Base-by-base conservation (phyloP, 768 basidiomycete species). In the Hypholoma fasciculare region DNA sequence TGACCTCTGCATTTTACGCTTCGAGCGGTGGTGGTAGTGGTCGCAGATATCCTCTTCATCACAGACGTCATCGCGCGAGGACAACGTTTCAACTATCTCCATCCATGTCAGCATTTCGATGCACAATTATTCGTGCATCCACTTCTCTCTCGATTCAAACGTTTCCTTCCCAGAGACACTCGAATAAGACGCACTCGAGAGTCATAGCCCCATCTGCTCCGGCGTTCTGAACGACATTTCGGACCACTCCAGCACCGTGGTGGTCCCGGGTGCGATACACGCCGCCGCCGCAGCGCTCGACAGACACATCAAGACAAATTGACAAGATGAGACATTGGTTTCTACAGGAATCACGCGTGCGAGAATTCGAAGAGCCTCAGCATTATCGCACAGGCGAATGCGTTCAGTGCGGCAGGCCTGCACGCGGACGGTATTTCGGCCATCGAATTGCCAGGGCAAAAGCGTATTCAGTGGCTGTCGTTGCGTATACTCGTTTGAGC, bases 41-140 rank as follows among this genome's bases (percentile, higher is more conserved):
- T 86, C 38, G 69, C 83, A 79, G n/a, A 79, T 76, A n/a, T n/a
- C n/a, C n/a, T n/a, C n/a, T n/a, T n/a, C n/a, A n/a, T n/a, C n/a
- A n/a, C n/a, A 8, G 84, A 86, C 61, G 83, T 86, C 19, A 81
- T 81, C 46, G 83, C 87, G 2, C 74, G 87, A 19, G 88, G 88
- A 7, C 84, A 89, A 73, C 86, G 89, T 66, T 61, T 50, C 9
- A 82, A 82, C n/a, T 84, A 75, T 81, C 1, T 80, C 88, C 44
- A 63, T 87, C 7, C 87, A 89, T 66, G 68, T 85, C 55, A 86
- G 86, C 59, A 78, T 90, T 61, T 89, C 89, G 12, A 79, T 83
- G 0, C 81, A 85, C 55, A 78, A 84, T 23, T 89, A 90, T 64
- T 89, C 90, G 67, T 91, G 91, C 70, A 85, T 92, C 55, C 89